Evolutionary conservation across 768 basidiomycete species (phyloP).

Genomic region (Mycena galericulata): DNA sequence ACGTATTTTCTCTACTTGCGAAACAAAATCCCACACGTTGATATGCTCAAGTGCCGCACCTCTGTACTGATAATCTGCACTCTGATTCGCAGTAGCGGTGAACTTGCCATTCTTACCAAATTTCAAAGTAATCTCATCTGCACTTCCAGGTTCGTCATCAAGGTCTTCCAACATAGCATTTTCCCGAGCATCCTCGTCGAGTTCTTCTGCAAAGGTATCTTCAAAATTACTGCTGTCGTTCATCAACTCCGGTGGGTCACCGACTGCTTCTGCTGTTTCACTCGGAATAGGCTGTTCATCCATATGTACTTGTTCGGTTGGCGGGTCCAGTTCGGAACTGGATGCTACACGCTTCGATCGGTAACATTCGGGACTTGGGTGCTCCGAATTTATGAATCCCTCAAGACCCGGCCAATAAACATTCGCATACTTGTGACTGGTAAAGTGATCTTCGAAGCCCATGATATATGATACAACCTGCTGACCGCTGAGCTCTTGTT

Average conservation of each 20-base stretch:
- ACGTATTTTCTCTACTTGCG: neutral
- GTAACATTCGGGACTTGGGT: conserved; percentile 5
- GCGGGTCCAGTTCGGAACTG: neutral
- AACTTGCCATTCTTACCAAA: neutral
- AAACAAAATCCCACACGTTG: conserved; percentile 12
- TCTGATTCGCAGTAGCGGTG: neutral
- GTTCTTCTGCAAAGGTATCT: no score
- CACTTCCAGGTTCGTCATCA: neutral
- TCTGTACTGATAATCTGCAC: neutral
- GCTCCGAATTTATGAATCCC: neutral
- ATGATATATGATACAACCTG: conserved; percentile 1
- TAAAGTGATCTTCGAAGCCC: neutral
- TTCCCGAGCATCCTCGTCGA: no score
- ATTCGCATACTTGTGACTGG: neutral
- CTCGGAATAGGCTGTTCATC: no score
- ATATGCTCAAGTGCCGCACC: neutral
- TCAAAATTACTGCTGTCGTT: no score
- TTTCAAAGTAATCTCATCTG: neutral
- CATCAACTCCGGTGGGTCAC: no score
- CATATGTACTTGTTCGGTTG: neutral
- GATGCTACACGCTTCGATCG: neutral
- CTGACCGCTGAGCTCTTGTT: neutral
- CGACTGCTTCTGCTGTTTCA: no score
- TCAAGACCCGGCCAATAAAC: neutral
- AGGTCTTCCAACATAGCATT: neutral